Conservation (phyloP, 176 grass and related monocot genomes). For the Ampelocalamus luodianensis region DNA sequence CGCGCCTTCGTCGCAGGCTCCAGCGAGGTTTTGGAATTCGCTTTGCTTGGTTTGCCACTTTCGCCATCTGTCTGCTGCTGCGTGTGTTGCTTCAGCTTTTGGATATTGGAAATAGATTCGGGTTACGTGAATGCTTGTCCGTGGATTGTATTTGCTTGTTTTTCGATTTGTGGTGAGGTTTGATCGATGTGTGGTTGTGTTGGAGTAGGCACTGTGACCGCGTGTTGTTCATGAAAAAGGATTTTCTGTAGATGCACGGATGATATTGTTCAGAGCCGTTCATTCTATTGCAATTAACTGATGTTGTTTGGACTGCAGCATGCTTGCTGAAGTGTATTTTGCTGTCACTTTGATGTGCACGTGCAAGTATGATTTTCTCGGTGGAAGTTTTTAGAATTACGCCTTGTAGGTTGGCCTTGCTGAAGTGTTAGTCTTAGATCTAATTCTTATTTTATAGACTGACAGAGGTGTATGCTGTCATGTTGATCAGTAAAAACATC, state of each 20-base stretch:
- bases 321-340: not conserved
- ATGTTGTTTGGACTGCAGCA: not conserved
- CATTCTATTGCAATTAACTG: not conserved
- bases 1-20: constrained; percentile 65
- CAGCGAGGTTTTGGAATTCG: constrained; percentile 56
- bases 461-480: not conserved
- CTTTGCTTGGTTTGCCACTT: constrained; percentile 9
- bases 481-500: constrained; percentile 11
- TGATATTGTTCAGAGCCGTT: not conserved
- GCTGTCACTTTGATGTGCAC: not conserved
- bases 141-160: not conserved
- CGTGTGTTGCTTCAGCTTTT: not conserved
- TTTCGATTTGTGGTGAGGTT: not conserved
- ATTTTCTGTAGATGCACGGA: not conserved
- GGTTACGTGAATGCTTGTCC: not conserved
- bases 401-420: not conserved
- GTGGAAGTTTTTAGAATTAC: not conserved
- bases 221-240: not conserved
- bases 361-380: constrained; percentile 15
- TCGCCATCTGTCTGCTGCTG: not conserved
- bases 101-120: not conserved
- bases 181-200: not conserved
- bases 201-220: not conserved
- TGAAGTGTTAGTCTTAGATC: not conserved
- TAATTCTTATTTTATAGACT: not conserved